Evolutionary conservation across 2,329 filamentous ascomycete species (phyloP), one percentile per base, ranked within the genome.

Genomic region (Hymenoscyphus repandus): DNA sequence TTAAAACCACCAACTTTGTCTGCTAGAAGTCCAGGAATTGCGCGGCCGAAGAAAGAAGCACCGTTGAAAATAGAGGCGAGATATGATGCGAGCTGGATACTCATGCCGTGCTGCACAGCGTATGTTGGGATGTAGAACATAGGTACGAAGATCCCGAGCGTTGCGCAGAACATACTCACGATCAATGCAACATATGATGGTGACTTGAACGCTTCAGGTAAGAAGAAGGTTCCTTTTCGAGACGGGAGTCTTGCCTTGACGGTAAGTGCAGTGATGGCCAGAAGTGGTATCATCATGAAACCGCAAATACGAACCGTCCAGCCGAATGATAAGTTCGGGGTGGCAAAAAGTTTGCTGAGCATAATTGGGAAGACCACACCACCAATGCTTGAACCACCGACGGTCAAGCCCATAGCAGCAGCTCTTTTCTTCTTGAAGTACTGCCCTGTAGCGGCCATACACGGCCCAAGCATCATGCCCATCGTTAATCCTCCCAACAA

Each of bases 291-390:
- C 50, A 80, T 69, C 27, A 72, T 54, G 36, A 65, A 64, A 1
- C 56, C 62, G 0, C 52, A 33, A 9, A 62, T 57, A 9, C 64
- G 56, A 13, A 64, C 54, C 1, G 60, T 45, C 64, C 64, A 66
- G 2, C 56, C 65, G 30, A 70, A 71, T 2, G 60, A 53, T 11
- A 69, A 43, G 1, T 47, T 53, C 12, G 49, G 50, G 15, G 57
- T 51, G 37, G 59, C 51, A 33, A 84, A 73, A 39, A 85, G 65
- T 30, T 73, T 72, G 3, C 71, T 67, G 10, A 83, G 71, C 70
- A 82, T 79, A 57, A 83, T 80, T 0, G 81, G 80, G 46, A 82
- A 76, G 32, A 83, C 72, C 17, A 85, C 75, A 10, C 76, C 76
- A 3, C 75, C 76, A 3, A 77, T 54, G 6, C 72, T 74, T 20